Conservation (phyloP, 805 yeast genomes). For the Maudiozyma turicensis region DNA sequence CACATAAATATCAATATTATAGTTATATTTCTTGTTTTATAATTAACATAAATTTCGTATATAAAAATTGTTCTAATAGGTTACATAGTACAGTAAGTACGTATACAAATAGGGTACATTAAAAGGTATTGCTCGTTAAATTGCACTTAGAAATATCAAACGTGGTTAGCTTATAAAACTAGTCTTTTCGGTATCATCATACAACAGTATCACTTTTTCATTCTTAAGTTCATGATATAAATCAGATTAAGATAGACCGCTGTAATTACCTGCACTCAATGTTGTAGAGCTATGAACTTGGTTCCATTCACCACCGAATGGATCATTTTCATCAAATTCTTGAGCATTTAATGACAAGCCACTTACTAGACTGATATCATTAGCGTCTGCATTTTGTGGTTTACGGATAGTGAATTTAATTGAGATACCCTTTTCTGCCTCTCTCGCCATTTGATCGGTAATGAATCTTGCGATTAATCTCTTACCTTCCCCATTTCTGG, state of each 20-base stretch:
- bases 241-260: conserved; percentile 21
- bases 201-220: too few species aligned
- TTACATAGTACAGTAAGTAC: too few species aligned
- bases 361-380: conserved; percentile 38
- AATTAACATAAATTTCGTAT: too few species aligned
- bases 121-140: too few species aligned
- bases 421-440: conserved; percentile 65
- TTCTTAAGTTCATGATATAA: too few species aligned
- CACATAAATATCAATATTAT: too few species aligned
- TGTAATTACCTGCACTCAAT: conserved; percentile 31
- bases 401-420: conserved; percentile 46
- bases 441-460: conserved; percentile 64
- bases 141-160: too few species aligned
- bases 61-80: too few species aligned
- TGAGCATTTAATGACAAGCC: conserved; percentile 33
- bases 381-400: conserved; percentile 10
- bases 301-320: conserved; percentile 32
- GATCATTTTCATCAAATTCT: conserved; percentile 31
- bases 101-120: too few species aligned
- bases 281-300: conserved; percentile 28
- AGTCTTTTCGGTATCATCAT: too few species aligned
- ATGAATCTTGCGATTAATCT: conserved; percentile 78
- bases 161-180: too few species aligned
- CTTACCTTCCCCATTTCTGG: conserved; percentile 38
- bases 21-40: too few species aligned